Evolutionary conservation across 1,139 yeast species (phyloP).

Genomic region (Magnusiomyces tetraspermus): DNA sequence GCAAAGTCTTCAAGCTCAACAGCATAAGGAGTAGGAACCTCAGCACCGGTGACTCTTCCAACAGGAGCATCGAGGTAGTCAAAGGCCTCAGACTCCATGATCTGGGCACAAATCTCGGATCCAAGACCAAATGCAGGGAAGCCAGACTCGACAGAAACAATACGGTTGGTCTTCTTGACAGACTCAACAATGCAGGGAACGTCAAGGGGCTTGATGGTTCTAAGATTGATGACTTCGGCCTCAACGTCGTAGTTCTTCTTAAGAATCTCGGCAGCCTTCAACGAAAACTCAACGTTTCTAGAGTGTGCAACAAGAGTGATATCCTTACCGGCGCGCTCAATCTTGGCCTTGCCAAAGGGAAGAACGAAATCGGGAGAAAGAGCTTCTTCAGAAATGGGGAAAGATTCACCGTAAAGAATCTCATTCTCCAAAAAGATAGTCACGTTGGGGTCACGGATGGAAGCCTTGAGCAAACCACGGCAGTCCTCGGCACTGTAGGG

Average conservation of each 20-base stretch:
- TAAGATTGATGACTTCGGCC: slow-evolving; percentile 90
- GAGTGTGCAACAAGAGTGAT: slow-evolving; percentile 84
- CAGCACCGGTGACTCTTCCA: slow-evolving; percentile 98
- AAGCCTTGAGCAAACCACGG: slow-evolving; percentile 90
- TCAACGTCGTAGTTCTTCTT: slow-evolving; percentile 77
- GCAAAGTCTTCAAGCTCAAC: slow-evolving; percentile 95
- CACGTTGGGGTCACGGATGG: slow-evolving; percentile 97
- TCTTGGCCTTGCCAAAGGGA: slow-evolving; percentile 93
- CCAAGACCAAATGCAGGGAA: slow-evolving; percentile 99
- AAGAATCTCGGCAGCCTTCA: slow-evolving; percentile 83
- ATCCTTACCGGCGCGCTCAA: slow-evolving; percentile 89
- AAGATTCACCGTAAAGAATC: slow-evolving; percentile 83
- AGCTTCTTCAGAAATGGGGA: slow-evolving; percentile 84
- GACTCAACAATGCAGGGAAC: slow-evolving; percentile 76
- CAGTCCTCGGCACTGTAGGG: slow-evolving; percentile 94
- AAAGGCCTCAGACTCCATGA: slow-evolving; percentile 97
- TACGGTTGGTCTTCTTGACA: slow-evolving; percentile 94
- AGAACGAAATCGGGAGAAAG: slow-evolving; percentile 77
- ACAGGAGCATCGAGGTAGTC: slow-evolving; percentile 98
- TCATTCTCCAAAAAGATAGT: slow-evolving; percentile 94
- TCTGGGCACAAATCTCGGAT: slow-evolving; percentile 93
- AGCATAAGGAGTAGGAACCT: slow-evolving; percentile 98
- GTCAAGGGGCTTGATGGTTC: slow-evolving; percentile 96
- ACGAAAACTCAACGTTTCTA: slow-evolving; percentile 76
- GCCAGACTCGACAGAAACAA: slow-evolving; percentile 93